A percentile compares a stretch with the other conserved stretches of the same genome.
phyloP scores from a whole-genome alignment of 1,284 basidiomycete genomes.

The Wolfiporia cocos region DNA sequence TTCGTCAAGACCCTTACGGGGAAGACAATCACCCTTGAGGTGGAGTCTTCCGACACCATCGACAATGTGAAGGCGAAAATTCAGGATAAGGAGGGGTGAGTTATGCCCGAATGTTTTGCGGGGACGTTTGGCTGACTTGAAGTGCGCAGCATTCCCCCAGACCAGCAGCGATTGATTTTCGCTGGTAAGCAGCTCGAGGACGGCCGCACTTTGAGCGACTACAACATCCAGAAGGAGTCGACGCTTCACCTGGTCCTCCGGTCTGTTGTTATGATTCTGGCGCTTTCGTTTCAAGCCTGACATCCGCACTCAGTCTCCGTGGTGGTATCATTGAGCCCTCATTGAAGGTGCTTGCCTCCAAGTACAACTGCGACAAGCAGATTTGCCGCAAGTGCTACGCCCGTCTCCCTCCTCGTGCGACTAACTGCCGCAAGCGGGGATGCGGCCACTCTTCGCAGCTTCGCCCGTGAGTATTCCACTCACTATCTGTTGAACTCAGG shows the following conservation, averaged over 20 bases:
- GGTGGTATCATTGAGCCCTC: constrained; percentile 99
- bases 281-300: constrained; percentile 1
- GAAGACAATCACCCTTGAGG: constrained; percentile 98
- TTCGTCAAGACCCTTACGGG: constrained; percentile 97
- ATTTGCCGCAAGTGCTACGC: constrained; percentile 99
- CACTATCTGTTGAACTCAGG: too few relatives aligned
- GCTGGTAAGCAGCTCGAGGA: constrained; percentile 97
- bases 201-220: constrained; percentile 90
- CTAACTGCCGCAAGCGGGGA: constrained; percentile 94
- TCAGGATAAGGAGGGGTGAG: constrained; percentile 87
- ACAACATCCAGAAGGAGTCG: constrained; percentile 99
- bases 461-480: constrained; percentile 68
- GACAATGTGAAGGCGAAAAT: constrained; percentile 93
- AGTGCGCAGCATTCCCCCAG: constrained; percentile 71
- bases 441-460: constrained; percentile 95
- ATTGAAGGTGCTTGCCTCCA: constrained; percentile 92
- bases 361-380: constrained; percentile 97
- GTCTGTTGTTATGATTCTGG: constrained; percentile 25
- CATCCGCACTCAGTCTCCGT: constrained; percentile 65
- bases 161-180: constrained; percentile 93
- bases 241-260: constrained; percentile 97
- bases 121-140: constrained; percentile 9
- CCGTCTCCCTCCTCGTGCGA: constrained; percentile 96
- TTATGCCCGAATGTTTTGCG: constrained; percentile 4
- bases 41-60: constrained; percentile 94